These are phyloP conservation scores for Onygenales sp. DNA, from an alignment of 2,329 filamentous ascomycete genomes.

Conservation along the genomic window DNA sequence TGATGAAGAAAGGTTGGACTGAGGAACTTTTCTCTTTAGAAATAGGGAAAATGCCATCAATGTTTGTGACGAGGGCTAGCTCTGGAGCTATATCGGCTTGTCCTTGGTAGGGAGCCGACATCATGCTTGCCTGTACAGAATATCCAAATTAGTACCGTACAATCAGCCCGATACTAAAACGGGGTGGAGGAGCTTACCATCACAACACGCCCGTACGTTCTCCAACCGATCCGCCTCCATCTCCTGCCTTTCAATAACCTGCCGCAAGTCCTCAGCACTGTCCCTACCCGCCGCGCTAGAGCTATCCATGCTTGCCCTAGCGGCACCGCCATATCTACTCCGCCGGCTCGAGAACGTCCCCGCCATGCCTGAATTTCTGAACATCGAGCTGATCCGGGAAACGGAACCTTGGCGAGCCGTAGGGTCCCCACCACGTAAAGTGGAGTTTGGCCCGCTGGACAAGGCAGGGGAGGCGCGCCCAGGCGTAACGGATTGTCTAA, in stretches of 20 bases:
- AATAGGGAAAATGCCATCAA: slow-evolving; percentile 14
- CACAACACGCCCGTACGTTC: slow-evolving; percentile 94
- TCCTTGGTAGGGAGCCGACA: slow-evolving; percentile 41
- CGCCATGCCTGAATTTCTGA: slow-evolving; percentile 38
- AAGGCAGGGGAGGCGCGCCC: slow-evolving; percentile 27
- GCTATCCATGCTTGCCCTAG: slow-evolving; percentile 27
- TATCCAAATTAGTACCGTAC: slow-evolving; percentile 9
- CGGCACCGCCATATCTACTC: slow-evolving; percentile 28
- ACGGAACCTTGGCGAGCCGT: slow-evolving; percentile 31
- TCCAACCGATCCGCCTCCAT: slow-evolving; percentile 71
- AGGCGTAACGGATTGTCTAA: slow-evolving; percentile 27
- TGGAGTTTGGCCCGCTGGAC: slow-evolving; percentile 24
- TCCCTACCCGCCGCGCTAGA: slow-evolving; percentile 46
- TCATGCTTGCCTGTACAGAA: slow-evolving; percentile 58
- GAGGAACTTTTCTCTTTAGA: not conserved
- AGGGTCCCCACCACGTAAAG: slow-evolving; percentile 23
- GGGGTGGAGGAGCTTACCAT: slow-evolving; percentile 56
- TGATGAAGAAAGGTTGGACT: no score
- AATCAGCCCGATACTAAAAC: not conserved
- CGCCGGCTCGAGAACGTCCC: slow-evolving; percentile 42
- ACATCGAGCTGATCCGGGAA: slow-evolving; percentile 38
- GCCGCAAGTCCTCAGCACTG: slow-evolving; percentile 72
- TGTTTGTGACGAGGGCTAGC: slow-evolving; percentile 29
- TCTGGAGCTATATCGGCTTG: slow-evolving; percentile 31
- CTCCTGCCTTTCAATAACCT: slow-evolving; percentile 59